phyloP scores from a whole-genome alignment of 768 basidiomycete genomes.

The Boletus pseudo-olivaceus region DNA sequence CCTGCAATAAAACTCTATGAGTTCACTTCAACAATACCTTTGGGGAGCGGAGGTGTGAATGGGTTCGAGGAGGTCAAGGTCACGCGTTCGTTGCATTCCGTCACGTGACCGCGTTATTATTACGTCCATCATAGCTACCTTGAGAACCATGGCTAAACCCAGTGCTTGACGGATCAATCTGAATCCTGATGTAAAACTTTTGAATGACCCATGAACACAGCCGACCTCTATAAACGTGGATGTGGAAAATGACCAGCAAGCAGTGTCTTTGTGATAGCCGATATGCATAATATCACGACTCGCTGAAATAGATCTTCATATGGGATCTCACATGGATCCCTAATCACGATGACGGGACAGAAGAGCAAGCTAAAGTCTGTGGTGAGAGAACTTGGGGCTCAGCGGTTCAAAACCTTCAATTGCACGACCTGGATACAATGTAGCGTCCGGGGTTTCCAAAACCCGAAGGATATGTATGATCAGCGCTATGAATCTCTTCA shows the following conservation, averaged over 20 bases:
- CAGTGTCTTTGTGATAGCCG: not conserved
- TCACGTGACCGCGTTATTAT: constrained; percentile 25
- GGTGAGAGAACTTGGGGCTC: not conserved
- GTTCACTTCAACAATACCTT: not conserved
- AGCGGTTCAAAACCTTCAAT: not conserved
- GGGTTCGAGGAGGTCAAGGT: not conserved
- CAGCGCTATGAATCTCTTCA: not conserved
- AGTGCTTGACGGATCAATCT: too few species aligned
- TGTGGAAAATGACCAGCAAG: not conserved
- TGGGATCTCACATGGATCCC: not conserved
- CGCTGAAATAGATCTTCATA: not conserved
- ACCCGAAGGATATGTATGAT: not conserved
- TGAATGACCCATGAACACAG: not conserved
- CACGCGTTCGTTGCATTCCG: constrained; percentile 17
- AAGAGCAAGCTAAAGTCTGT: not conserved
- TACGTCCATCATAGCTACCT: too few species aligned
- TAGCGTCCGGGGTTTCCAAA: not conserved
- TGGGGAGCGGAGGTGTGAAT: not conserved
- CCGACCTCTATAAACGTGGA: not conserved
- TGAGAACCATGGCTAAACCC: too few species aligned
- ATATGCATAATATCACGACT: not conserved
- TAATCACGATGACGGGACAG: not conserved
- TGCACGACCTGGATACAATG: not conserved
- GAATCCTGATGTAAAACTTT: not conserved
- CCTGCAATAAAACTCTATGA: constrained; percentile 1